Evolutionary conservation across 805 yeast genomes (phyloP).

Genomic region (Barnettozyma botsteinii): DNA sequence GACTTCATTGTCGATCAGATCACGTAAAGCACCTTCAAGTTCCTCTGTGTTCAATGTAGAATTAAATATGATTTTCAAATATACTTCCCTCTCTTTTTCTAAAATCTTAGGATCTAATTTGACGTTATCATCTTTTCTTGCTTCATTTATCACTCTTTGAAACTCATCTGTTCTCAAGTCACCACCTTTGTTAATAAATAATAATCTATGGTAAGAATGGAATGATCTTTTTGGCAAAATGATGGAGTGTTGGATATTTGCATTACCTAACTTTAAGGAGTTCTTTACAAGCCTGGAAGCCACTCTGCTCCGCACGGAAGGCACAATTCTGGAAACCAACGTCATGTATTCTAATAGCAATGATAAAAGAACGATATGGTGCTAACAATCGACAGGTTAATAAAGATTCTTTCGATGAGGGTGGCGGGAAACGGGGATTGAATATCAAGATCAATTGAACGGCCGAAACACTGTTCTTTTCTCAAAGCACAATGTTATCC

Average conservation of each 20-base stretch:
- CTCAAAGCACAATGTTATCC: too few relatives aligned
- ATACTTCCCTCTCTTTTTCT: constrained; percentile 11
- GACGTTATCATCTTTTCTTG: constrained; percentile 11
- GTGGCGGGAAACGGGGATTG: background rate
- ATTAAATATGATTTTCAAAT: constrained; percentile 14
- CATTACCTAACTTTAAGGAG: background rate
- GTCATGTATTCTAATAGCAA: background rate
- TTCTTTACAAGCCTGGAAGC: background rate
- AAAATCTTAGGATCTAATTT: constrained; percentile 4
- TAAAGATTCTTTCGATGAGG: background rate
- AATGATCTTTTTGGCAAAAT: constrained; percentile 3
- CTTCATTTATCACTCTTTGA: constrained; percentile 12
- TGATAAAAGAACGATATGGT: too few relatives aligned
- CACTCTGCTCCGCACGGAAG: background rate
- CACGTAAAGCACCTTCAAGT: constrained; percentile 9
- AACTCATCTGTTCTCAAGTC: constrained; percentile 17
- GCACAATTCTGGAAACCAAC: background rate
- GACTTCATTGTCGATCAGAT: constrained; percentile 13
- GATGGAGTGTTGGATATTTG: background rate
- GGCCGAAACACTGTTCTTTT: too few relatives aligned
- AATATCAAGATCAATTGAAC: background rate
- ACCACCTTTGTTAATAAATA: constrained; percentile 17
- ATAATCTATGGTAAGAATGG: background rate
- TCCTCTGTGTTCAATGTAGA: constrained; percentile 9
- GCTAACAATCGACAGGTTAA: too few relatives aligned